phyloP scores from a whole-genome alignment of 345 rosid species.

The Syzygium jambos region DNA sequence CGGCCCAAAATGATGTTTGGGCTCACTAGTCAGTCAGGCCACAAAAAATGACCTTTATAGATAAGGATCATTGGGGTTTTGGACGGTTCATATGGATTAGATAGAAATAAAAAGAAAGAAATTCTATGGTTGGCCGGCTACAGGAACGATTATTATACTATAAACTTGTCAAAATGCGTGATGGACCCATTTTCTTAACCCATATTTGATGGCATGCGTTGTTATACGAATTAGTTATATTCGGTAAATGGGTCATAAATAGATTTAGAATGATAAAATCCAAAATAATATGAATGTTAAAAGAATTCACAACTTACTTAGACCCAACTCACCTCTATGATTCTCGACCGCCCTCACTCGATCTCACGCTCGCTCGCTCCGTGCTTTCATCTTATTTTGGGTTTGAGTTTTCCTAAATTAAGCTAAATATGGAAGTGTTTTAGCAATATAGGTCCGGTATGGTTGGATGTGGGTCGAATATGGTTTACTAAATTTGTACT shows the following conservation, averaged over 20 bases:
- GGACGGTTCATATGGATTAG: neutral
- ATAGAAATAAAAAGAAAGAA: neutral
- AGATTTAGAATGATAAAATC: no score
- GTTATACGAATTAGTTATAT: no score
- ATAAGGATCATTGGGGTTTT: neutral
- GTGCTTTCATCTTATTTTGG: fast-evolving
- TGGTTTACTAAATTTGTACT: neutral
- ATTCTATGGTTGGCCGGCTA: no score
- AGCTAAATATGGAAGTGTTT: fast-evolving
- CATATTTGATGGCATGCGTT: no score
- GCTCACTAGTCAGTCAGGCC: neutral
- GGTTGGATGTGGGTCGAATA: fast-evolving
- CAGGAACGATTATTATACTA: no score
- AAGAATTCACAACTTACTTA: no score
- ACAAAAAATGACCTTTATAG: neutral
- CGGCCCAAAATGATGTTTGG: neutral
- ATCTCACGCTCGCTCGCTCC: no score
- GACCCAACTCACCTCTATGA: no score
- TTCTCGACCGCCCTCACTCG: no score
- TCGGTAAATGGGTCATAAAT: no score
- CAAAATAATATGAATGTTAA: no score
- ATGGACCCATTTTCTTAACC: no score
- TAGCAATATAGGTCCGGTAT: fast-evolving
- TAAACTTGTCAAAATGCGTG: fast-evolving
- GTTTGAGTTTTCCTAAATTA: fast-evolving